Evolutionary conservation across 2,329 filamentous ascomycete genomes (phyloP).

Genomic region (Neurospora crassa): DNA sequence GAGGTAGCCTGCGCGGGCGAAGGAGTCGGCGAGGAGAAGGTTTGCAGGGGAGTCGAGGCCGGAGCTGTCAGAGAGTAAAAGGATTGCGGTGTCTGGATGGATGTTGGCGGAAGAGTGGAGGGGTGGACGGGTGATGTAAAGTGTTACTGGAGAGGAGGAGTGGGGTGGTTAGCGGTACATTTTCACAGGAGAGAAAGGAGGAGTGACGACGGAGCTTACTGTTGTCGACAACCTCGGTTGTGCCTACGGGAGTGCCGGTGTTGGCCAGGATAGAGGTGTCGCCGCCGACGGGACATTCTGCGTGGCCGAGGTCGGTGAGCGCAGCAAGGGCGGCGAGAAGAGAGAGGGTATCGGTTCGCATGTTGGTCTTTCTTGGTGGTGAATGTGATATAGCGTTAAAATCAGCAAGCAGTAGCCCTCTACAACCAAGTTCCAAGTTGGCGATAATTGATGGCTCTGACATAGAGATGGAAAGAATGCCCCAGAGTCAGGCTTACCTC

Average conservation of each 20-base stretch:
- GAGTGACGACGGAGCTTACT: constrained; percentile 4
- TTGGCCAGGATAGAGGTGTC: constrained; percentile 14
- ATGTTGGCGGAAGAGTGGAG: constrained; percentile 2
- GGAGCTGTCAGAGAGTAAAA: constrained; percentile 22
- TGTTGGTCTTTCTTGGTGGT: background rate
- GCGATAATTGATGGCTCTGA: too few species aligned
- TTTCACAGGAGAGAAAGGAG: background rate
- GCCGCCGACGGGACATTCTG: background rate
- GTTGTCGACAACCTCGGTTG: constrained; percentile 11
- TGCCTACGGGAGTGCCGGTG: constrained; percentile 13
- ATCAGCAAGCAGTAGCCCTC: too few species aligned
- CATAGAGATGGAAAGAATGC: too few species aligned
- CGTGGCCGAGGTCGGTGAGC: constrained; percentile 3
- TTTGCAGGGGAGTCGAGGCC: constrained; percentile 20
- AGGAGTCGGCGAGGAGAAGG: constrained; percentile 48
- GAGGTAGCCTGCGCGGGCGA: constrained; percentile 57
- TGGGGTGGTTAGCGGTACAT: background rate
- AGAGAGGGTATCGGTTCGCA: constrained; percentile 2
- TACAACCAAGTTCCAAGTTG: too few species aligned
- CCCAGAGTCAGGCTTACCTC: too few species aligned
- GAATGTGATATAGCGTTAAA: too few species aligned
- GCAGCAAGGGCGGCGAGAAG: constrained; percentile 2
- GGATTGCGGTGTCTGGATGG: constrained; percentile 11
- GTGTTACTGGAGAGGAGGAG: constrained; percentile 8
- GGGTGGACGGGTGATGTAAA: constrained; percentile 18